Base-by-base conservation (phyloP, 345 rosid species). In the Camelina sativa region DNA sequence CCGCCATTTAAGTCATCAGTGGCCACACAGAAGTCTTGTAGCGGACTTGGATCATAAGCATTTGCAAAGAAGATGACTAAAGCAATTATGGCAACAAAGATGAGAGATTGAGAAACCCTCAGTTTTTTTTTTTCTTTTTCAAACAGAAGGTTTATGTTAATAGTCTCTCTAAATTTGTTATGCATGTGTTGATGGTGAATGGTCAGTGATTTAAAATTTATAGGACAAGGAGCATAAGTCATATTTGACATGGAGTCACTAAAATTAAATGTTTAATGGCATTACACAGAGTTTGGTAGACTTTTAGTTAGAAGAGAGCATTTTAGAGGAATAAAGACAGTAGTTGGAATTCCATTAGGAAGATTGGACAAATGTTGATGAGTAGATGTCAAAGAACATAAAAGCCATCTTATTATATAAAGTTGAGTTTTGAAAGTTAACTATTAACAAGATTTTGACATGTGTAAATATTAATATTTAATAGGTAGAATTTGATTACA, bases 31-130 rank as follows among this genome's bases (percentile, higher is more conserved):
- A 74, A 74, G 11, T 74, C 78, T 66, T 74, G 78, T 11, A 74
- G 72, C 57, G 78, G 72, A 58, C 44, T 74, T 57, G 78, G 78
- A 66, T 74, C 78, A 74, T 66, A 74, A 66, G 78, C 66, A 11
- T 65, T 19, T n/a, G 43, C 50, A 35, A 48, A 57, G 32, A 59
- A 74, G 37, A 56, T 16, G 41, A 63, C 23, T 7, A 72, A 72
- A 25, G 35, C 62, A 43, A 72, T 28, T 52, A 63, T 63, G 34
- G 13, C 20, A 41, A 43, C 13, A 63, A n/a, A n/a, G 46, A 53
- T 15, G 12, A 63, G 70, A 73, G 37, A 57, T 20, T 54, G 15
- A 54, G 63, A 53, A 41, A 41, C 32, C 11, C 1, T 63, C 70
- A 73, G n/a, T n/a, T n/a, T n/a, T n/a, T 73, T 52, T 62, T 57